phyloP scores from a whole-genome alignment of 148 eudicot species.

The Tetragonia tetragonoides region DNA sequence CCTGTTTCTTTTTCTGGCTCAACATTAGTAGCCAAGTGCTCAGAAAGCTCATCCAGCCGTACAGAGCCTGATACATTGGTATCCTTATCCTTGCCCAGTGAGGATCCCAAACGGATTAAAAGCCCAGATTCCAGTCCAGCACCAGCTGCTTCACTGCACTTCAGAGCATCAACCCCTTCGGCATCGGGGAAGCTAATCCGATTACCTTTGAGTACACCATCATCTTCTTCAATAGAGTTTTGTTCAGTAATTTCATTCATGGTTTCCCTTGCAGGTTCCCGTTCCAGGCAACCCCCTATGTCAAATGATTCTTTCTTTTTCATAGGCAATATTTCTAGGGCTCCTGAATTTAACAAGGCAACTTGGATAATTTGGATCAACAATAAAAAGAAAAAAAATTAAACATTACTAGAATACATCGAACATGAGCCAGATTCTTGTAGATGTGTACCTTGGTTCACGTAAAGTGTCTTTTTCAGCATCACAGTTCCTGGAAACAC shows the following conservation, averaged over 20 bases:
- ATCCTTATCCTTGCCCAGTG: background rate
- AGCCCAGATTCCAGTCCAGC: constrained; percentile 1
- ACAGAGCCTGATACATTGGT: background rate
- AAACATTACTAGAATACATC: background rate
- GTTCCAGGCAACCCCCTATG: constrained; percentile 17
- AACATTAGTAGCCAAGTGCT: constrained; percentile 1
- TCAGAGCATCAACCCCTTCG: constrained; percentile 1
- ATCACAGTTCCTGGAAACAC: constrained; percentile 90
- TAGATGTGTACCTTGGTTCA: constrained; percentile 27
- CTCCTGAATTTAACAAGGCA: constrained; percentile 35
- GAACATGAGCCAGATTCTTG: constrained; percentile 22
- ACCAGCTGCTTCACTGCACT: constrained; percentile 8
- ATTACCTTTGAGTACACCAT: constrained; percentile 2
- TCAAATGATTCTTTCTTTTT: constrained; percentile 20
- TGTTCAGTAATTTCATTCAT: background rate
- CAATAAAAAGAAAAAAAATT: background rate
- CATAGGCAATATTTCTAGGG: constrained; percentile 20
- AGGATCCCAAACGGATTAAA: constrained; percentile 1
- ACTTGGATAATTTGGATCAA: background rate
- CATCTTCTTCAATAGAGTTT: constrained; percentile 3
- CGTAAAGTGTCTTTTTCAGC: constrained; percentile 67
- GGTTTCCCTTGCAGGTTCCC: constrained; percentile 5
- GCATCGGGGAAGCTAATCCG: background rate
- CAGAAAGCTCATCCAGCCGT: background rate
- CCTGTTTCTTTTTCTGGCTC: constrained; percentile 5